These are phyloP conservation scores for Exophiala calicioides DNA, from an alignment of 2,329 filamentous ascomycete genomes.

Conservation along the genomic window DNA sequence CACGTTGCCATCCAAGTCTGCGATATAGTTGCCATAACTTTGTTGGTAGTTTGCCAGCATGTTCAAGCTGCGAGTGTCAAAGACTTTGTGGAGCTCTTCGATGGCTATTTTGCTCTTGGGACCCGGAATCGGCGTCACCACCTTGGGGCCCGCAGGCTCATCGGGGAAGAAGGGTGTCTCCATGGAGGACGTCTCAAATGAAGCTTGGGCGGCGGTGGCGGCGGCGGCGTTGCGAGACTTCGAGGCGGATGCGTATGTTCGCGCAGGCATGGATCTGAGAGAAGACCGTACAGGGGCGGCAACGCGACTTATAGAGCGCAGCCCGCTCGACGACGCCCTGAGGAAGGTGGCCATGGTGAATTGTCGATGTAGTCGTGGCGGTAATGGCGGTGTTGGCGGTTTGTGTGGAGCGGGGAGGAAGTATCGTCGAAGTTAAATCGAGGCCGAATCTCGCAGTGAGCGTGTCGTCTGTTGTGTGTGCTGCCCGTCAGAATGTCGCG, in stretches of 20 bases:
- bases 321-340: slow-evolving; percentile 12
- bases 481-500: too few relatives aligned
- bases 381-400: neutral
- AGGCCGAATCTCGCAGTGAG: too few relatives aligned
- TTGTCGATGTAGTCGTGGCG: slow-evolving; percentile 4
- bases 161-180: slow-evolving; percentile 58
- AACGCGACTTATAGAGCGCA: slow-evolving; percentile 18
- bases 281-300: slow-evolving; percentile 12
- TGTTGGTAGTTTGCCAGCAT: slow-evolving; percentile 75
- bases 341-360: slow-evolving; percentile 20
- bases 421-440: neutral
- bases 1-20: slow-evolving; percentile 54
- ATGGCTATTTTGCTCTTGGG: slow-evolving; percentile 71
- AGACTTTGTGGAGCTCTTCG: slow-evolving; percentile 72
- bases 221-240: slow-evolving; percentile 18
- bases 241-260: slow-evolving; percentile 20
- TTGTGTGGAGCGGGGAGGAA: neutral
- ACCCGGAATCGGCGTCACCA: slow-evolving; percentile 68
- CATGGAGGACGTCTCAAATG: slow-evolving; percentile 11
- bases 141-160: slow-evolving; percentile 58
- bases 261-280: slow-evolving; percentile 14
- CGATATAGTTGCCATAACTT: slow-evolving; percentile 74
- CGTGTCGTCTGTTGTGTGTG: too few relatives aligned
- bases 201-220: slow-evolving; percentile 18
- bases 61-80: slow-evolving; percentile 83